These are phyloP conservation scores for Delonix regia DNA, from an alignment of 306 rosid species.

Conservation along the genomic window DNA sequence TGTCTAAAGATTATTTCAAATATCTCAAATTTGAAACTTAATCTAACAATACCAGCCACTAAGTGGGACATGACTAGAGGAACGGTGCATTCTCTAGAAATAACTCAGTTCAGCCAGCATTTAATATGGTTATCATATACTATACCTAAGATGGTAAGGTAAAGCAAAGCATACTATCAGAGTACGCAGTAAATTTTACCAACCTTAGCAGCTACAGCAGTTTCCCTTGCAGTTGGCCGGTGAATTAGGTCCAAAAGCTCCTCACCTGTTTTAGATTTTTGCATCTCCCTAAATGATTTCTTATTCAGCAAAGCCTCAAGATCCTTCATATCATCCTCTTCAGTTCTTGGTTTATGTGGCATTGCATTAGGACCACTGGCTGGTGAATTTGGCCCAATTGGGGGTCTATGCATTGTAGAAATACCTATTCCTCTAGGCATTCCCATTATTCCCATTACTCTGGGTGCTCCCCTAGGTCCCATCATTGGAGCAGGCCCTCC, in stretches of 20 bases:
- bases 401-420: conserved; percentile 69
- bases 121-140: background rate
- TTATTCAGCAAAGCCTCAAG: conserved; percentile 86
- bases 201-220: conserved; percentile 98
- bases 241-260: conserved; percentile 96
- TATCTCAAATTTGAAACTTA: too few relatives aligned
- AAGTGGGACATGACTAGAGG: background rate
- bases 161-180: background rate
- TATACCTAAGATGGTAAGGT: background rate
- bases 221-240: conserved; percentile 93
- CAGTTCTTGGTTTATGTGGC: conserved; percentile 55
- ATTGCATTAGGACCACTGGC: conserved; percentile 51
- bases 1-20: too few relatives aligned
- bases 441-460: conserved; percentile 70
- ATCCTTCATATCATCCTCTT: conserved; percentile 91
- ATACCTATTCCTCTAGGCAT: conserved; percentile 66
- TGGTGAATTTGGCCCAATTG: conserved; percentile 59
- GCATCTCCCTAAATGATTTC: conserved; percentile 83
- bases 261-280: conserved; percentile 90
- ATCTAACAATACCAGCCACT: too few relatives aligned
- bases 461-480: conserved; percentile 66
- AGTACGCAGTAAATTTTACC: conserved; percentile 28
- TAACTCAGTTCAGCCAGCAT: background rate
- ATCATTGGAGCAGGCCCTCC: conserved; percentile 40
- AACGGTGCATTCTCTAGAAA: background rate